Percentiles rank a stretch among this genome's conserved stretches.
phyloP scores from a whole-genome alignment of 208 protist genomes.

The Angomonas ambiguus region DNA sequence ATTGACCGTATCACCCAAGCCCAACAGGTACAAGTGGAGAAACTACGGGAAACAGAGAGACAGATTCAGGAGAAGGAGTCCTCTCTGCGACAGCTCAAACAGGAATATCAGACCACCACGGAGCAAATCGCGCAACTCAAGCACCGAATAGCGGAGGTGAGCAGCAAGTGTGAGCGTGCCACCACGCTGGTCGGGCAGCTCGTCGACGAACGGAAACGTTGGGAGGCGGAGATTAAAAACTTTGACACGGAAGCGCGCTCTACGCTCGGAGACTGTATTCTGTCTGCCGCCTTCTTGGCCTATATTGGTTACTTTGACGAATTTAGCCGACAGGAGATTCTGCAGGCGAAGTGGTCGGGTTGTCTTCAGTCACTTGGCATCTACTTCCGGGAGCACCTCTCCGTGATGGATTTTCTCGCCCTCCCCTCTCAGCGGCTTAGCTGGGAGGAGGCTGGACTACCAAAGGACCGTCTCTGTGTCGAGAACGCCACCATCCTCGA shows the following conservation, averaged over 20 bases:
- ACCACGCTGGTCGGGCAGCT: slow-evolving; percentile 91
- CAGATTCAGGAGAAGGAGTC: slow-evolving; percentile 88
- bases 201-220: slow-evolving; percentile 91
- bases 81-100: slow-evolving; percentile 85
- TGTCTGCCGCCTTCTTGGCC: slow-evolving; percentile 94
- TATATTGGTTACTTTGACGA: slow-evolving; percentile 99
- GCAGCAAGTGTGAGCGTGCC: slow-evolving; percentile 90
- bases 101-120: slow-evolving; percentile 94
- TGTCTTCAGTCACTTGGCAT: slow-evolving; percentile 66
- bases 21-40: slow-evolving; percentile 48
- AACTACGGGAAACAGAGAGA: slow-evolving; percentile 51
- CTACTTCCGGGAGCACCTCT: slow-evolving; percentile 66
- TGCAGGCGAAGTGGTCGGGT: slow-evolving; percentile 86
- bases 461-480: slow-evolving; percentile 95
- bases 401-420: slow-evolving; percentile 92
- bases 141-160: slow-evolving; percentile 71
- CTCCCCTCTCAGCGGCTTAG: slow-evolving; percentile 87
- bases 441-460: slow-evolving; percentile 94
- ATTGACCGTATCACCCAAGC: slow-evolving; percentile 85
- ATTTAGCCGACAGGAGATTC: slow-evolving; percentile 69
- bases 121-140: slow-evolving; percentile 91
- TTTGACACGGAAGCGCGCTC: slow-evolving; percentile 89
- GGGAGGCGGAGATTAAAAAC: slow-evolving; percentile 85
- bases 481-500: slow-evolving; percentile 98
- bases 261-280: slow-evolving; percentile 94